These are phyloP conservation scores for Scheffersomyces spartinae DNA, from an alignment of 805 yeast genomes.

Conservation along the genomic window DNA sequence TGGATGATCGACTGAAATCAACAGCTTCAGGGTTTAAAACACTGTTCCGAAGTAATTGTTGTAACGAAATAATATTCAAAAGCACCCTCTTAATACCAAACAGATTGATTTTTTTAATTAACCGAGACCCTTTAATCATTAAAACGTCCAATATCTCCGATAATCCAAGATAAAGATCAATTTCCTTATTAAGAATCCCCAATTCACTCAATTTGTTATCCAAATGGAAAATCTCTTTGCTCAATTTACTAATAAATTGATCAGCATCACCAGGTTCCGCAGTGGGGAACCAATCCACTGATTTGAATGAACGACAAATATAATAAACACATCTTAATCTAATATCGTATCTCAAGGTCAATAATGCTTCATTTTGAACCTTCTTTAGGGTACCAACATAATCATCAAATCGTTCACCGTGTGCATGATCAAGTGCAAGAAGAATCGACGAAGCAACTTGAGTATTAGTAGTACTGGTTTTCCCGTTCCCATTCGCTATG, in stretches of 20 bases:
- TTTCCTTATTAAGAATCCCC: constrained; percentile 20
- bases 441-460: constrained; percentile 15
- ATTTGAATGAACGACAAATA: constrained; percentile 35
- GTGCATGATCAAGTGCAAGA: constrained; percentile 19
- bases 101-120: constrained; percentile 38
- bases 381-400: constrained; percentile 20
- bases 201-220: constrained; percentile 29
- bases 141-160: constrained; percentile 39
- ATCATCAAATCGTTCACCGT: constrained; percentile 24
- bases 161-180: constrained; percentile 33
- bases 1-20: constrained; percentile 39
- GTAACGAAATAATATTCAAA: constrained; percentile 52
- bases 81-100: constrained; percentile 50
- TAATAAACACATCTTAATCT: constrained; percentile 42
- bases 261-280: constrained; percentile 53
- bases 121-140: constrained; percentile 39
- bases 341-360: constrained; percentile 47
- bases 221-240: constrained; percentile 33
- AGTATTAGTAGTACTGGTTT: constrained; percentile 6
- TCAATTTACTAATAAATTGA: constrained; percentile 38
- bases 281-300: constrained; percentile 38
- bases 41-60: constrained; percentile 56
- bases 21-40: constrained; percentile 40
- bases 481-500: no score
- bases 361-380: constrained; percentile 25